Conservation (phyloP, 805 yeast genomes). For the Cyberlindnera samutprakarnensis region DNA sequence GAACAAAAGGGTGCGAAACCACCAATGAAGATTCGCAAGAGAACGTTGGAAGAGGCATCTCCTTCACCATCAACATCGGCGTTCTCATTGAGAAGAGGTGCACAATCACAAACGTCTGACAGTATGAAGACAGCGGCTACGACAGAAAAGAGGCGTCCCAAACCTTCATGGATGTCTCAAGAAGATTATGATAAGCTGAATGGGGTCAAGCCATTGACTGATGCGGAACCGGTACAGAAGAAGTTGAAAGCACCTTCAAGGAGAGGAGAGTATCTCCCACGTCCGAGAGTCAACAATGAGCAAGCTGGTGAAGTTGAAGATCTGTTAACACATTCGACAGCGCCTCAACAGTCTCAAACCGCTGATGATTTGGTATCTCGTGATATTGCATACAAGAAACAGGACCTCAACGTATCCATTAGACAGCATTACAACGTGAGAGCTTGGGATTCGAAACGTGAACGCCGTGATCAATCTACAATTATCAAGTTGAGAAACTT, state of each 20-base stretch:
- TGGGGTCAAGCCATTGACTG: not conserved
- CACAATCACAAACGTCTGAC: too few species aligned
- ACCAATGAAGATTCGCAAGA: slow-evolving; percentile 10
- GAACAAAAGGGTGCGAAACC: too few species aligned
- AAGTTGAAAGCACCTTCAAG: slow-evolving; percentile 13
- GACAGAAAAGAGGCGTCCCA: too few species aligned
- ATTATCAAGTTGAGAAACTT: slow-evolving; percentile 81
- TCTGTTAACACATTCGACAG: not conserved
- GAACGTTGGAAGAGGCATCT: slow-evolving; percentile 3
- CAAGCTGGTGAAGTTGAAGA: too few species aligned
- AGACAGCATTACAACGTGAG: slow-evolving; percentile 82
- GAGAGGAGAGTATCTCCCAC: slow-evolving; percentile 8
- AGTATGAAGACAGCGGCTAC: too few species aligned
- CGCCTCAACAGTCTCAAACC: not conserved
- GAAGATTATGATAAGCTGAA: slow-evolving; percentile 1
- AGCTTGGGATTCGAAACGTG: slow-evolving; percentile 56
- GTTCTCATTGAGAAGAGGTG: slow-evolving; percentile 2
- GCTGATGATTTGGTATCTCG: slow-evolving; percentile 2
- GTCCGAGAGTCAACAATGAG: not conserved
- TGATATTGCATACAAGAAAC: slow-evolving; percentile 26
- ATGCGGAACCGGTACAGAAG: slow-evolving; percentile 5
- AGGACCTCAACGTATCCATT: slow-evolving; percentile 52
- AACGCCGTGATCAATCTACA: slow-evolving; percentile 66
- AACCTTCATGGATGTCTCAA: slow-evolving; percentile 6
- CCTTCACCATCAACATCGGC: not conserved